Evolutionary conservation across 2,329 filamentous ascomycete species (phyloP), one percentile per base, ranked within the genome.

Genomic region (Aureobasidium sp.): DNA sequence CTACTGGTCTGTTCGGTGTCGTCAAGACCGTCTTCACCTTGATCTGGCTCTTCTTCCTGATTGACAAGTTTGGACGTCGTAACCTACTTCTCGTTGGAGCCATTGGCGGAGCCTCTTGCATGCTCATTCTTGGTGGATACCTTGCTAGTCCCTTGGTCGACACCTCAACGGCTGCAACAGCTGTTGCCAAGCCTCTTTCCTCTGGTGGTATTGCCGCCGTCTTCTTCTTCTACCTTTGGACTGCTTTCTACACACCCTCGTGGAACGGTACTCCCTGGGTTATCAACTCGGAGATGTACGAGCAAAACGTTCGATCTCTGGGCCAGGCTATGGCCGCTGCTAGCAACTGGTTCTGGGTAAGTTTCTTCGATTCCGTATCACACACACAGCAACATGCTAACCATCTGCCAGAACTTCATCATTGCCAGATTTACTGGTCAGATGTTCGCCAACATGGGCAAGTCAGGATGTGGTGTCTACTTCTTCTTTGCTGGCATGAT

Each of bases 211-310:
- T 79, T 62, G 82, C 81, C 15, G 81, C 81, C 8, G 82, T 81
- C 36, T 80, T 80, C 2, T 80, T 80, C 68, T 78, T 84, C 27
- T 83, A 83, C 72, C 72, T 83, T 0, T 83, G 82, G 65, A 80
- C 76, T 1, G 75, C 82, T 48, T 82, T 82, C 65, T 82, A 81
- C 52, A 80, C 74, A 56, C 74, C 75, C 0, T 76, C 74, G 31
- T 55, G 63, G 63, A 55, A 65, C 57, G n/a, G 64, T 52, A 55
- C 76, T 14, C 72, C 74, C 0, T 77, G 73, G 72, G 77, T 78
- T 0, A 79, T 79, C 59, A 76, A 51, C 9, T 77, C 78, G 2
- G 80, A 82, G 64, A 80, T 81, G 59, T 82, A 80, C 65, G 72
- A 71, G 0, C 67, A 74, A 22, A 70, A 73, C 37, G 73, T 76